Evolutionary conservation across 2,329 filamentous ascomycete species (phyloP).

Genomic region (Dothideomycetes sp.): DNA sequence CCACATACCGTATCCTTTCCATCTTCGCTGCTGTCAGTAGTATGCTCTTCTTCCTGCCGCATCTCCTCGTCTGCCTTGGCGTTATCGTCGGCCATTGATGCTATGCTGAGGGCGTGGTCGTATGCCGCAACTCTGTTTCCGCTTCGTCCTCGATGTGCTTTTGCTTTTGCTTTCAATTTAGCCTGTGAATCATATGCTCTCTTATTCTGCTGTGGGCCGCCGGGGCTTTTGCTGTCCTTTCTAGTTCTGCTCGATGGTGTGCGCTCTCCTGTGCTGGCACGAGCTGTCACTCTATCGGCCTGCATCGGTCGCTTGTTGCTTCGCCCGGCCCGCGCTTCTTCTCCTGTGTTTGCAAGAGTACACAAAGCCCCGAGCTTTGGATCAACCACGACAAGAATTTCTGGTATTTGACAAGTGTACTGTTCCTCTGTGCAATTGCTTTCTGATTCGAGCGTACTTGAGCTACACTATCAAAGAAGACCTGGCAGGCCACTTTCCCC

Average conservation of each 20-base stretch:
- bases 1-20: slow-evolving; percentile 8
- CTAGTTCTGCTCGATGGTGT: not conserved
- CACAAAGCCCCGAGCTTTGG: not conserved
- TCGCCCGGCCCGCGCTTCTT: not conserved
- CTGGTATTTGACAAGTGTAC: not conserved
- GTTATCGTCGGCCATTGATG: not conserved
- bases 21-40: slow-evolving; percentile 1
- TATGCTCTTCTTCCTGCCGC: slow-evolving; percentile 3
- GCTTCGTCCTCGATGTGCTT: not conserved
- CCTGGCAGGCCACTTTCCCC: not conserved
- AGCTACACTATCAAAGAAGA: not conserved
- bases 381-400: not conserved
- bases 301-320: not conserved
- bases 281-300: not conserved
- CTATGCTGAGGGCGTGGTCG: too few relatives aligned
- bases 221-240: not conserved
- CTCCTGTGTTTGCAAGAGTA: not conserved
- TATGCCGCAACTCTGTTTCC: not conserved
- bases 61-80: slow-evolving; percentile 4
- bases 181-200: not conserved
- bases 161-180: not conserved
- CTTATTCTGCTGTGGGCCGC: not conserved
- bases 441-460: not conserved
- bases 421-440: not conserved
- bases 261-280: not conserved